Evolutionary conservation across 306 rosid genomes (phyloP), one percentile per base, ranked within the genome.

Genomic region (Lithocarpus polystachyus): DNA sequence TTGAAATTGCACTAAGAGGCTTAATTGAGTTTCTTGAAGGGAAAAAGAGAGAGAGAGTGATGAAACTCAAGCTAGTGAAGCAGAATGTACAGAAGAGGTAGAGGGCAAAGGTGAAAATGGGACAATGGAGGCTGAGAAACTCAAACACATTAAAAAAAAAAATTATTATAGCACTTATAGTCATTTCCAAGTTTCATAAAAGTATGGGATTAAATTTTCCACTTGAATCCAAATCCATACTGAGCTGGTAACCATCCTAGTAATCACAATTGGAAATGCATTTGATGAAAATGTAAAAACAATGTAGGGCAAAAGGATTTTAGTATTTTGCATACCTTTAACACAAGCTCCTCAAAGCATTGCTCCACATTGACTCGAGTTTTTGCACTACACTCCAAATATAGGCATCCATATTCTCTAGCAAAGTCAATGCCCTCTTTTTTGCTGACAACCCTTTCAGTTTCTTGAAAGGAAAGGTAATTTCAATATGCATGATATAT

Each of bases 341-440:
- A 79, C 48, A 93, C 86, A 82, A 95, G 97, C 61, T 91, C 93
- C 85, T 95, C 84, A 23, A 93, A 93, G 90, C 98, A 93, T 28
- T 68, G 83, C 82, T 89, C 97, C 83, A 93, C 99, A 48, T 95
- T 95, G 78, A 89, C 93, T 85, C 96, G 79, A 33, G 98, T 91
- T 85, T 91, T 95, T 56, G 98, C 99, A 79, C 99, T 95, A 62
- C 99, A 93, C 85, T 95, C 99, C 24, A 85, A 84, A 87, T 93
- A 93, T 87, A 82, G 26, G n/a, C 90, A 89, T 76, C 98, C 99
- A 43, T 91, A 89, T 79, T 91, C 93, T 62, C 91, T 75, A 29
- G 97, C 96, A 20, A 95, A 90, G 22, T 89, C 89, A 26, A 88
- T 75, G 28, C 99, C 99, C 85, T 95, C 99, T 78, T 93, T 96